Evolutionary conservation across 2,329 filamentous ascomycete species (phyloP), one percentile per base, ranked within the genome.

Genomic region (Westerdykella aurantiaca): DNA sequence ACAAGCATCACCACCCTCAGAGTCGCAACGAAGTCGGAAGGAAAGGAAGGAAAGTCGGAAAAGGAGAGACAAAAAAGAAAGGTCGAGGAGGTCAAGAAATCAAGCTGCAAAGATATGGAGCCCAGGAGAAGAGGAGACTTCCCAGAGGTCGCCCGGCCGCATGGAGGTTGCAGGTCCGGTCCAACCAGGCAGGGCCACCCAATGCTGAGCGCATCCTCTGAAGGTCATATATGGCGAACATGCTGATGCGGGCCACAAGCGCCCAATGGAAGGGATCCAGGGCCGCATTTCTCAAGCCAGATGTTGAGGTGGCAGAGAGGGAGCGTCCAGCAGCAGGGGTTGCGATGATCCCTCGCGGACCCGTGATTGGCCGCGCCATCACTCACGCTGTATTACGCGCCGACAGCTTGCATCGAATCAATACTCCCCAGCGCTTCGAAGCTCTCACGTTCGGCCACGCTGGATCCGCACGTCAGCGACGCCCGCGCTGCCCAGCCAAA

Each of bases 1-100:
- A 53, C 60, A 61, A 53, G 46, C 46, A 46, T 46, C 29, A 37
- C 47, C 44, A 16, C n/a, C 41, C 17, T 22, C 9, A 17, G 31
- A 37, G 11, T 29, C 25, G 25, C 7, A 29, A 29, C 25, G 25
- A 29, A 29, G 25, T 29, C 25, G 11, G 25, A 12, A 29, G 4
- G 46, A 49, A 44, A 42, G 42, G 46, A 42, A 47, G 43, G 43
- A 41, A 39, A 14, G 37, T 21, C 22, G 41, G 42, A 47, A 37
- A 22, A 48, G 34, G 34, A 35, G 17, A 35, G 33, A 35, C n/a
- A 18, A 35, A 35, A 14, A 46, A 42, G 38, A 46, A 25, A 43
- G 43, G 42, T 23, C 47, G 37, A 42, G 41, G 43, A 43, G 39
- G 31, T 16, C 25, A 29, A 18, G n/a, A 43, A 41, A 34, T 34